Conservation (phyloP, 768 basidiomycete genomes). For the Mrakia gelida region DNA sequence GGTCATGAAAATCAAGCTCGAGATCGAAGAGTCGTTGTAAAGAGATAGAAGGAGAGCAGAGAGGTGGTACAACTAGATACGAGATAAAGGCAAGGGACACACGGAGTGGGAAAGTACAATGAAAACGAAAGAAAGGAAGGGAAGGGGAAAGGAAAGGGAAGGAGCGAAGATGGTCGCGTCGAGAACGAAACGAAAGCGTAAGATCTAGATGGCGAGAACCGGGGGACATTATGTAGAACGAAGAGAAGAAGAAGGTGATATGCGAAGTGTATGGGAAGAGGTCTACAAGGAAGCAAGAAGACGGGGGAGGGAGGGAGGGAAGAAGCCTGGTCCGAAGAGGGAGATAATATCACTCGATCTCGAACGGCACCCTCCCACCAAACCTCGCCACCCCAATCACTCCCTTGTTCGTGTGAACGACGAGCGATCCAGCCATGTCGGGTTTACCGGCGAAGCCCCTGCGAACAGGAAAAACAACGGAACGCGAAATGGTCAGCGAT, state of each 20-base stretch:
- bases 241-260: no score
- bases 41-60: not conserved
- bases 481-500: not conserved
- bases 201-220: not conserved
- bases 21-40: not conserved
- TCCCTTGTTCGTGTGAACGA: not conserved
- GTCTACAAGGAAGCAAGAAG: not conserved
- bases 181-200: not conserved
- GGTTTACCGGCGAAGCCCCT: not conserved
- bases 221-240: not conserved
- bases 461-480: not conserved
- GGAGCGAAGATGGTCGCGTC: no score
- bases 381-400: conserved; percentile 12
- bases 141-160: not conserved
- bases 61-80: not conserved
- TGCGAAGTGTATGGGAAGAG: not conserved
- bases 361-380: not conserved
- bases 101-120: not conserved
- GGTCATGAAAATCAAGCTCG: not conserved
- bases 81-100: not conserved
- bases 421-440: not conserved
- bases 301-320: not conserved
- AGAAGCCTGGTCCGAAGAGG: not conserved
- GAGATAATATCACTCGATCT: not conserved
- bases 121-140: no score